Evolutionary conservation across 2,329 filamentous ascomycete genomes (phyloP), one percentile per base, ranked within the genome.

Genomic region (Epicoccum sorghinum): DNA sequence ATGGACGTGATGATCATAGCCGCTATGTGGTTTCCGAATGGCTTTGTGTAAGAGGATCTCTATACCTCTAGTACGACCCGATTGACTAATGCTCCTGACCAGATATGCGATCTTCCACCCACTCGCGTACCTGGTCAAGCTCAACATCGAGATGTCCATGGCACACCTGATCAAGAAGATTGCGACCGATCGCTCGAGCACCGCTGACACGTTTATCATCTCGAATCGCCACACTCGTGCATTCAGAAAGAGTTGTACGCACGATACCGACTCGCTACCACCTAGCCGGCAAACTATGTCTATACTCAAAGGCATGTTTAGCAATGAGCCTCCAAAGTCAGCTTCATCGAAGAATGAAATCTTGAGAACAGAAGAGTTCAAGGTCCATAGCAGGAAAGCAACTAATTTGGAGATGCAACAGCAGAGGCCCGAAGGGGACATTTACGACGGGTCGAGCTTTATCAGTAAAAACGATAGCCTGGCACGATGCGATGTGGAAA

Each of bases 101-200:
- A 72, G 67, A 23, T 82, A 79, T 58, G 69, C 79, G 8, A 77
- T 80, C 51, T 78, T 80, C 54, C 77, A 80, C 44, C 79, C 80
- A 0, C 63, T 82, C 1, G 78, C 74, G 1, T 81, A 78, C 59
- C 67, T 79, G 24, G 64, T 78, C 49, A 81, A 81, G 55, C 71
- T 81, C 3, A 72, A 79, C 54, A 80, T 67, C 10, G 64, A 67
- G 25, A 52, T 67, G 58, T 65, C 61, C 0, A 64, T 67, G 62
- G 64, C 64, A 77, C 65, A 79, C 37, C 71, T 82, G 12, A 78
- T 81, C 49, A 73, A 60, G 12, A 59, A 55, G 24, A 61, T 68
- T 30, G 65, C 61, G 3, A 42, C 59, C 3, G 56, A 57, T n/a
- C 47, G 30, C 13, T 59, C 45, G 24, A 32, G 49, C 9, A 24